Base-by-base conservation (phyloP, 108 stramenopile genomes). In the Pseudonitzschia pungens region DNA sequence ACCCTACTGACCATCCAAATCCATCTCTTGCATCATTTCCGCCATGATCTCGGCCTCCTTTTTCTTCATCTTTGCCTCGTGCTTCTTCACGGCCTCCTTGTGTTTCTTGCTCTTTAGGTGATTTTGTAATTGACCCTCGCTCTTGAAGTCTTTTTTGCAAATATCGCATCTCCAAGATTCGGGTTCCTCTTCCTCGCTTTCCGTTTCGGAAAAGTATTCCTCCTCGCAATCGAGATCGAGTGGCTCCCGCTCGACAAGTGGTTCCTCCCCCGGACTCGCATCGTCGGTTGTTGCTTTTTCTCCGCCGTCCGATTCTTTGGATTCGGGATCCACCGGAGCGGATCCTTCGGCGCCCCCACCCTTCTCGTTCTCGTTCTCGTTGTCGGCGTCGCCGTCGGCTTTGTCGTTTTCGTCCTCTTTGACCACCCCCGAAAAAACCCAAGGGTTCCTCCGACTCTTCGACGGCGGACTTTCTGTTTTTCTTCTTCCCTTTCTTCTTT, bases 21-120 rank as follows among this genome's bases (percentile, higher is more conserved):
- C 75, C 67, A 78, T 54, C 9, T 73, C 72, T 28, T 73, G 67
- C 59, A 74, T 48, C 60, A 79, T 73, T 40, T 74, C 57, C 28
- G 68, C 69, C 72, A 79, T 73, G 21, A 74, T 51, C 31, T 79
- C 69, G 18, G 67, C 66, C 51, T 79, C 78, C 44, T 86, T 74
- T 48, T 65, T 82, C 52, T 83, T 81, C 55, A 87, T 67, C 51
- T 83, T 87, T 60, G 70, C 74, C 53, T 82, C 69, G 51, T 82
- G 89, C 68, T 92, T 90, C 68, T 90, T 94, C 71, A 80, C 71
- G 20, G 74, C 78, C 51, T 90, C 90, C 79, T 93, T 92, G 69
- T 96, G 92, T 71, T 93, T 96, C 67, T 96, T 96, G 69, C 89
- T 91, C 68, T 87, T 90, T 68, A 86, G 75, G 68, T 96, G 95